Conservation (phyloP, 768 basidiomycete genomes). For the Hirschioporus abietinus region DNA sequence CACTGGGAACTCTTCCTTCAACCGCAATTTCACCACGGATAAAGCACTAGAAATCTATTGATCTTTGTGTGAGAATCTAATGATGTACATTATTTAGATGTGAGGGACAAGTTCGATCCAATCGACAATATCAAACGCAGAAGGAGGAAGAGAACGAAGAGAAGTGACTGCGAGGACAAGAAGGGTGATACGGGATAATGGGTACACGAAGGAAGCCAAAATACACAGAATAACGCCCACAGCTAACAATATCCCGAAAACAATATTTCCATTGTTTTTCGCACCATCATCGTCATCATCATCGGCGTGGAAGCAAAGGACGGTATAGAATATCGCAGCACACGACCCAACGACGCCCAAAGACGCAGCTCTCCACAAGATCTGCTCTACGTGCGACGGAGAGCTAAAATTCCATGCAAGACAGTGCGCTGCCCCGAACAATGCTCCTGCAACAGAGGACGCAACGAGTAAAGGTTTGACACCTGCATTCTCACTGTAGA, state of each 20-base stretch:
- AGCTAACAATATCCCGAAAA: background rate
- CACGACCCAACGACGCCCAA: background rate
- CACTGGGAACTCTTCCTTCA: no score
- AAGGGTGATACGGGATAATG: constrained; percentile 12
- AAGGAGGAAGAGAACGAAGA: constrained; percentile 13
- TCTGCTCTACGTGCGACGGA: background rate
- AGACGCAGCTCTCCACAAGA: background rate
- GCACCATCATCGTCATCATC: background rate
- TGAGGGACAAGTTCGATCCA: constrained; percentile 19
- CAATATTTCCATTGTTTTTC: background rate
- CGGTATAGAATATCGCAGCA: constrained; percentile 2
- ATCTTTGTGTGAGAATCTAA: no score
- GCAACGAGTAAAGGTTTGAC: background rate
- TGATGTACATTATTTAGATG: background rate
- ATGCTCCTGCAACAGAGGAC: background rate
- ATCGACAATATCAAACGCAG: constrained; percentile 6
- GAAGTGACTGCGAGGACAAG: constrained; percentile 14
- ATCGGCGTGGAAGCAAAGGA: background rate
- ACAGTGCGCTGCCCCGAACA: background rate
- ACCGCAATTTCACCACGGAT: no score
- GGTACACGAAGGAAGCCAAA: constrained; percentile 8
- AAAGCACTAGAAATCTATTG: no score
- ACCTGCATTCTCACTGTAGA: background rate
- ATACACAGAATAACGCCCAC: background rate
- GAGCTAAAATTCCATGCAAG: background rate